Percentiles rank a stretch among this genome's conserved stretches.
Evolutionary conservation across 208 protist species (phyloP).

Genomic region (Lotmaria passim): DNA sequence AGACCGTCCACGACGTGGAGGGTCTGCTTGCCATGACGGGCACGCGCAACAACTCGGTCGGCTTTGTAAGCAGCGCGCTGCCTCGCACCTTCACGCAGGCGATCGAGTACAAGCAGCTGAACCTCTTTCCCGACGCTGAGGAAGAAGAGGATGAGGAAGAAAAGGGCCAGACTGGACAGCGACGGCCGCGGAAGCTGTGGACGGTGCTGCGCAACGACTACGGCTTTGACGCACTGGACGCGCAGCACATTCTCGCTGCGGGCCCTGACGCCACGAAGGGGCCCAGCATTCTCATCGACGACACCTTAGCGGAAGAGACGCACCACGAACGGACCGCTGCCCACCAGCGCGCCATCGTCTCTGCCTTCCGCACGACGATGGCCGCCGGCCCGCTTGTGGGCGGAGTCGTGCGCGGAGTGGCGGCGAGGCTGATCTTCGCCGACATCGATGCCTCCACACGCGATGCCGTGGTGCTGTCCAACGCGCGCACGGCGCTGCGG

Average conservation of each 20-base stretch:
- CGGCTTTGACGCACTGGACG: constrained; percentile 96
- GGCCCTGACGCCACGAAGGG: constrained; percentile 86
- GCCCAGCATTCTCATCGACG: constrained; percentile 97
- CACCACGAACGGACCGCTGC: constrained; percentile 57
- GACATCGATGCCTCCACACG: constrained; percentile 45
- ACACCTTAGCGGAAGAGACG: constrained; percentile 90
- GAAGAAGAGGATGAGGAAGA: constrained; percentile 14
- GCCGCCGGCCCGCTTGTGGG: constrained; percentile 97
- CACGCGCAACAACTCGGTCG: constrained; percentile 42
- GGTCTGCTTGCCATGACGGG: constrained; percentile 76
- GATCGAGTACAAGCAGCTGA: constrained; percentile 61
- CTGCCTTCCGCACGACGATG: constrained; percentile 78
- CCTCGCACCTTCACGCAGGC: constrained; percentile 41
- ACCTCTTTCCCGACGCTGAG: constrained; percentile 39
- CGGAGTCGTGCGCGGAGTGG: constrained; percentile 86
- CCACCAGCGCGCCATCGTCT: constrained; percentile 95
- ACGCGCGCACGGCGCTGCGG: constrained; percentile 92
- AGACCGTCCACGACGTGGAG: constrained; percentile 96
- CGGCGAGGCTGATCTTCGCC: constrained; percentile 61
- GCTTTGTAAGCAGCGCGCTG: constrained; percentile 58
- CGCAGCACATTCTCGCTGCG: constrained; percentile 95
- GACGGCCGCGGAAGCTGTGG: constrained; percentile 42
- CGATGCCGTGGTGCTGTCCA: constrained; percentile 75
- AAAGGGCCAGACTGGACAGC: not conserved
- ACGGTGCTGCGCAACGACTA: constrained; percentile 74